Base-by-base conservation (phyloP, 441 rosid species). In the Capsella rubella region DNA sequence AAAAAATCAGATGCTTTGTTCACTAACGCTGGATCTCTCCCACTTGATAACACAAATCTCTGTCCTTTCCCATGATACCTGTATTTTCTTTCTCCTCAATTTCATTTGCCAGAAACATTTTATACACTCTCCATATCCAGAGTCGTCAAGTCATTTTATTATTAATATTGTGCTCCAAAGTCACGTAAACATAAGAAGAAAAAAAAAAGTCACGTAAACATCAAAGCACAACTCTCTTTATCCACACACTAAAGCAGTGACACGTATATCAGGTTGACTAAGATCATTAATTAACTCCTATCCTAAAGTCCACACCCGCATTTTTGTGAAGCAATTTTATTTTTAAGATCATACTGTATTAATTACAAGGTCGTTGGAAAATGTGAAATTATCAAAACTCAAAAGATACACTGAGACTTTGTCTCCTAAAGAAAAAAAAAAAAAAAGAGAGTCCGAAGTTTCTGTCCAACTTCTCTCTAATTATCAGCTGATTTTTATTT, bases 1-100 rank as follows among this genome's bases (percentile, higher is more conserved):
- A 93, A 35, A 58, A 93, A 90, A 25, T 91, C 96, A 3, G 85
- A 83, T 0, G 85, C 90, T 77, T 91, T 93, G 84, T 93, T 93
- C 79, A 93, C 97, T 70, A 93, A 45, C 5, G 97, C 96, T 11
- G 86, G 91, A 70, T 91, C 98, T 76, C 95, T 87, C 57, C 88
- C 87, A 62, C 84, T 88, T 4, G 92, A 84, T 28, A 90, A 82
- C 72, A 85, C 89, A 45, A 93, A 89, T 76, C 93, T 86, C 31
- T 61, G 73, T 9, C 97, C 98, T 76, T 86, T 89, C 2, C 98
- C 97, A 72, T 89, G 95, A 78, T 87, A 92, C 72, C 97, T 91
- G 45, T 39, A 80, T 21, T 21, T 21, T 21, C 25, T 21, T 21
- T 21, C 25, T 21, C 25, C 25, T 21, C 25, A 21, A 21, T 21